These are phyloP conservation scores for Geum urbanum DNA, from an alignment of 306 rosid genomes.

Conservation along the genomic window DNA sequence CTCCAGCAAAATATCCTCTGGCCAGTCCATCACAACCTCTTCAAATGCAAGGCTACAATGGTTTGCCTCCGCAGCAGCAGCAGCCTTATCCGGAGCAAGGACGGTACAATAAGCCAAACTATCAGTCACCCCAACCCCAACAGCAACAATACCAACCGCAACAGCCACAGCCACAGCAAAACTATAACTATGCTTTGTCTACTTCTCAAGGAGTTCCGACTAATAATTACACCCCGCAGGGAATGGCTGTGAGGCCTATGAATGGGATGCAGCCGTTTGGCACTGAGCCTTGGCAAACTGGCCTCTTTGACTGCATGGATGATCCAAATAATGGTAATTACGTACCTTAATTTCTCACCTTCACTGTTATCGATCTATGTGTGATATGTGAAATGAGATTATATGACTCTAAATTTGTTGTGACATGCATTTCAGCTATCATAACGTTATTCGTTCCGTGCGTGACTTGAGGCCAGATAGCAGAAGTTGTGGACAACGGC, in stretches of 20 bases:
- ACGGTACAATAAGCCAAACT: not conserved
- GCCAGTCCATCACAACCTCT: not conserved
- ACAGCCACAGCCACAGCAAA: not conserved
- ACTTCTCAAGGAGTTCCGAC: slow-evolving; percentile 14
- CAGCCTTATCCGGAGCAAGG: slow-evolving; percentile 4
- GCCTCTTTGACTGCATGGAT: slow-evolving; percentile 30
- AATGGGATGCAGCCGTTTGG: not conserved
- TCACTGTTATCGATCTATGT: not conserved
- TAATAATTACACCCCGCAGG: not conserved
- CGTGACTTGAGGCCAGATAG: slow-evolving; percentile 30
- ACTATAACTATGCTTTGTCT: not conserved
- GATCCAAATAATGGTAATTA: slow-evolving; percentile 28
- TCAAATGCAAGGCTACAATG: slow-evolving; percentile 8
- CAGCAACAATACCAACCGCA: not conserved
- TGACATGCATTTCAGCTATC: slow-evolving; percentile 16
- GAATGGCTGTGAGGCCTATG: not conserved
- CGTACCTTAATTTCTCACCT: not conserved
- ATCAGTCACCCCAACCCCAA: not conserved
- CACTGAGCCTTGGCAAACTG: slow-evolving; percentile 18
- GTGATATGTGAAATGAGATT: not conserved
- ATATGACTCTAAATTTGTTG: not conserved
- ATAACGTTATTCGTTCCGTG: slow-evolving; percentile 25
- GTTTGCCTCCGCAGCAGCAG: not conserved
- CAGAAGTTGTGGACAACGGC: slow-evolving; percentile 31
- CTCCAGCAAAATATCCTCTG: not conserved